These are phyloP conservation scores for Rhodotorula sp. DNA, from an alignment of 1,284 basidiomycete species.

Conservation along the genomic window DNA sequence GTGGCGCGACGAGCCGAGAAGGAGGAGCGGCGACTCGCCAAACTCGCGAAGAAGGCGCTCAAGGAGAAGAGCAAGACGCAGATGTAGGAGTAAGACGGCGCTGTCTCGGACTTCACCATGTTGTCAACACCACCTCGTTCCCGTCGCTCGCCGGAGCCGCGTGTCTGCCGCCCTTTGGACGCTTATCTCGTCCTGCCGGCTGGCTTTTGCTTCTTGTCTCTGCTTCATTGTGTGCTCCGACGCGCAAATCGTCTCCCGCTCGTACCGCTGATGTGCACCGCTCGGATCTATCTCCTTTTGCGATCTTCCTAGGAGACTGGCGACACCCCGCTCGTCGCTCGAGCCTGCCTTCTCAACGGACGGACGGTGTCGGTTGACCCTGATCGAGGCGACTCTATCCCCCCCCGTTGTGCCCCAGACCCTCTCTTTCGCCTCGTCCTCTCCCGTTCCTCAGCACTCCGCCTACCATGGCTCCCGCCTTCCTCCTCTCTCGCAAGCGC, in stretches of 20 bases:
- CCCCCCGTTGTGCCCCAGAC: too few species aligned
- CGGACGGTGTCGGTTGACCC: not conserved
- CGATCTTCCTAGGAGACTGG: too few species aligned
- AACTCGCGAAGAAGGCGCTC: constrained; percentile 9
- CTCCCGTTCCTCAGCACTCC: not conserved
- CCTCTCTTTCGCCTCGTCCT: not conserved
- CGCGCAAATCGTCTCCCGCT: too few species aligned
- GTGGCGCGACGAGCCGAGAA: constrained; percentile 5
- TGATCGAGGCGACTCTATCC: not conserved
- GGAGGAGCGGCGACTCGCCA: constrained; percentile 11
- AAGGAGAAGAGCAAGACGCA: not conserved
- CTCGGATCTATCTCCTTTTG: too few species aligned
- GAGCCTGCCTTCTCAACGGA: not conserved
- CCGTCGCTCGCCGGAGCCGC: not conserved
- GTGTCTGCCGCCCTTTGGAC: too few species aligned
- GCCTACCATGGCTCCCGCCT: not conserved
- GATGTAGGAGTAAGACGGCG: not conserved
- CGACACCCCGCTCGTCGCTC: too few species aligned
- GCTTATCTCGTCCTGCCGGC: too few species aligned
- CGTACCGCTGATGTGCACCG: too few species aligned
- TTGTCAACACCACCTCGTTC: not conserved
- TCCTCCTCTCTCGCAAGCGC: constrained; percentile 7
- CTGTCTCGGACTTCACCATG: not conserved
- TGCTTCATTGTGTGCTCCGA: too few species aligned
- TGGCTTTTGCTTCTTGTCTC: too few species aligned